These are phyloP conservation scores for Neospora caninum DNA, from an alignment of 169 alveolate species.

Conservation along the genomic window DNA sequence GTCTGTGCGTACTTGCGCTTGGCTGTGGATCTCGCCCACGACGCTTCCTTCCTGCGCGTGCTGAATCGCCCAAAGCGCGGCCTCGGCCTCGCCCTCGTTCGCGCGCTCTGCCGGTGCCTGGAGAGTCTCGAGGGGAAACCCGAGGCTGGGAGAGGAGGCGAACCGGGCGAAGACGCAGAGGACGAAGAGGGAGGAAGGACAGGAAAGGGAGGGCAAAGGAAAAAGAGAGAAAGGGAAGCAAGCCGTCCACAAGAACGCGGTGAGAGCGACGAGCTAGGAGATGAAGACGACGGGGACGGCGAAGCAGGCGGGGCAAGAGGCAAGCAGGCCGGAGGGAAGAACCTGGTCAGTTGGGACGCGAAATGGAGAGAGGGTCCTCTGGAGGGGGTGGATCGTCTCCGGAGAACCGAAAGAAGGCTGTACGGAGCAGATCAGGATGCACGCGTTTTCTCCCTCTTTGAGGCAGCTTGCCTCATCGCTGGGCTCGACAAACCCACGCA, in stretches of 20 bases:
- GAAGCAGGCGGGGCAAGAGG: background rate
- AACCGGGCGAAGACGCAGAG: background rate
- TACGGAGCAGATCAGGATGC: background rate
- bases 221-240: background rate
- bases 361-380: background rate
- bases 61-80: slow-evolving; percentile 79
- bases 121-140: slow-evolving; percentile 31
- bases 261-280: background rate
- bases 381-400: background rate
- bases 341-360: background rate
- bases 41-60: slow-evolving; percentile 76
- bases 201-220: background rate
- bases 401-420: background rate
- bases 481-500: background rate
- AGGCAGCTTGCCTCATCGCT: background rate
- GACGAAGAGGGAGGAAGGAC: background rate
- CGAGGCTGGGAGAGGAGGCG: slow-evolving; percentile 29
- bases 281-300: too few relatives aligned
- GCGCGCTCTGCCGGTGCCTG: slow-evolving; percentile 36
- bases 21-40: slow-evolving; percentile 76
- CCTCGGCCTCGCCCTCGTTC: slow-evolving; percentile 72
- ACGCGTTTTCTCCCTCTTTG: background rate
- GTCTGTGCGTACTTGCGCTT: slow-evolving; percentile 78
- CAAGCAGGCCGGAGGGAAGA: background rate
- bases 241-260: too few relatives aligned